A percentile compares a stretch with the other conserved stretches of the same genome.
These are phyloP conservation scores for Ascoidea tarda DNA, from an alignment of 805 yeast genomes.

Conservation along the genomic window DNA sequence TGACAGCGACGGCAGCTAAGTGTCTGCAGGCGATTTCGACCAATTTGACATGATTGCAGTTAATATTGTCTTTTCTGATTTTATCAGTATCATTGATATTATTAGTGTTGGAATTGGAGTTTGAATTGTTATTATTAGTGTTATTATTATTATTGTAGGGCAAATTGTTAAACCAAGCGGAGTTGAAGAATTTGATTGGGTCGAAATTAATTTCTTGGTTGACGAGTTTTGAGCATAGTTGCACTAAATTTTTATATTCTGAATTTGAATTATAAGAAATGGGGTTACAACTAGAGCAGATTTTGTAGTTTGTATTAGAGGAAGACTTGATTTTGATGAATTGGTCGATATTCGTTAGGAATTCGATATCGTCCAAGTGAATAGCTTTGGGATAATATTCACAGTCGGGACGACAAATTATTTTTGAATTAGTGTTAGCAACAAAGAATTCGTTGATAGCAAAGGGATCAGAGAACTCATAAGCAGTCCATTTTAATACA, in stretches of 20 bases:
- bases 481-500: neutral
- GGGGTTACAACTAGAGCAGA: too few species aligned
- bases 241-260: conserved; percentile 14
- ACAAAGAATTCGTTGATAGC: conserved; percentile 46
- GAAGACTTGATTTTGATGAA: too few species aligned
- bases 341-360: too few species aligned
- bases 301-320: too few species aligned
- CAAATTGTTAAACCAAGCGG: conserved; percentile 28
- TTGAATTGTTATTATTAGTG: neutral
- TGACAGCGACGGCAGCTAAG: conserved; percentile 66
- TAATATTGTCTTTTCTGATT: conserved; percentile 1
- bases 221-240: conserved; percentile 38
- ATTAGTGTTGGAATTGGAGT: conserved; percentile 4
- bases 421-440: conserved; percentile 24
- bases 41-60: conserved; percentile 30
- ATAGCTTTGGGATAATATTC: conserved; percentile 24
- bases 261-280: too few species aligned
- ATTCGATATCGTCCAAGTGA: too few species aligned
- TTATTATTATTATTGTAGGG: conserved; percentile 14
- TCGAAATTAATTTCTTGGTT: conserved; percentile 46
- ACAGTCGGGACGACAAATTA: conserved; percentile 60
- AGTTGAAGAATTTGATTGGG: conserved; percentile 15
- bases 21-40: conserved; percentile 75
- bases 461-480: conserved; percentile 32
- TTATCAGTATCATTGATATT: conserved; percentile 1